Percentiles rank a stretch among this genome's conserved stretches.
Evolutionary conservation across 2,329 filamentous ascomycete species (phyloP).

Genomic region (Calcarisporium arbuscula): DNA sequence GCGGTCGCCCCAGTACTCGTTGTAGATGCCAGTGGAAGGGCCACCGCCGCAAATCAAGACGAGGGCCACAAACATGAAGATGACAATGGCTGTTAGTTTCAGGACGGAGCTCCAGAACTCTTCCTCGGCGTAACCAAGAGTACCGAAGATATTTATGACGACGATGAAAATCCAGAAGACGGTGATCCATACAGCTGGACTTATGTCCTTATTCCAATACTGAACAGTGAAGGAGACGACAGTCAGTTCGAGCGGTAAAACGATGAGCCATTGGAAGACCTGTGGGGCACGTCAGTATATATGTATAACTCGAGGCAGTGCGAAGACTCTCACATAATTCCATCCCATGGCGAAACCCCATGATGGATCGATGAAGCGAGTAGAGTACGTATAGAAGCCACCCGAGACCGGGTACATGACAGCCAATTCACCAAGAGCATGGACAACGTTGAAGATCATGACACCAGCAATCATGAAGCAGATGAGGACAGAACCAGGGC

Average conservation of each 20-base stretch:
- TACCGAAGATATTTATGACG: constrained; percentile 49
- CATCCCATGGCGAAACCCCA: constrained; percentile 50
- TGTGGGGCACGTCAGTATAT: no score
- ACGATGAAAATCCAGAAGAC: constrained; percentile 45
- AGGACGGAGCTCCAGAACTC: constrained; percentile 50
- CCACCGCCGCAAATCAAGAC: constrained; percentile 53
- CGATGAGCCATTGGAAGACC: constrained; percentile 44
- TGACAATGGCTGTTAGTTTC: constrained; percentile 50
- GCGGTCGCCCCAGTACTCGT: constrained; percentile 35
- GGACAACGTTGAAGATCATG: constrained; percentile 57
- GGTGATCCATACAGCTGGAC: constrained; percentile 44
- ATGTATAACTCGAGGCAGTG: no score
- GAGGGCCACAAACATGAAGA: constrained; percentile 57
- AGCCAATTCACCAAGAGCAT: constrained; percentile 55
- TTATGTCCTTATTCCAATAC: constrained; percentile 44
- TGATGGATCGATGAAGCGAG: constrained; percentile 55
- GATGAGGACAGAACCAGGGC: constrained; percentile 38
- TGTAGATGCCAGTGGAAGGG: constrained; percentile 35
- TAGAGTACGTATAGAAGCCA: constrained; percentile 56
- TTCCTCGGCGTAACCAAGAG: constrained; percentile 46
- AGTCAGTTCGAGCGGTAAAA: constrained; percentile 44
- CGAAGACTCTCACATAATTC: no score
- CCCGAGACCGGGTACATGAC: constrained; percentile 58
- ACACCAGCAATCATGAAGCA: constrained; percentile 51
- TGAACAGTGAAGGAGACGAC: constrained; percentile 44